A percentile compares a stretch with the other conserved stretches of the same genome.
These are phyloP conservation scores for Epichloe gansuensis DNA, from an alignment of 2,329 filamentous ascomycete genomes.

Conservation along the genomic window DNA sequence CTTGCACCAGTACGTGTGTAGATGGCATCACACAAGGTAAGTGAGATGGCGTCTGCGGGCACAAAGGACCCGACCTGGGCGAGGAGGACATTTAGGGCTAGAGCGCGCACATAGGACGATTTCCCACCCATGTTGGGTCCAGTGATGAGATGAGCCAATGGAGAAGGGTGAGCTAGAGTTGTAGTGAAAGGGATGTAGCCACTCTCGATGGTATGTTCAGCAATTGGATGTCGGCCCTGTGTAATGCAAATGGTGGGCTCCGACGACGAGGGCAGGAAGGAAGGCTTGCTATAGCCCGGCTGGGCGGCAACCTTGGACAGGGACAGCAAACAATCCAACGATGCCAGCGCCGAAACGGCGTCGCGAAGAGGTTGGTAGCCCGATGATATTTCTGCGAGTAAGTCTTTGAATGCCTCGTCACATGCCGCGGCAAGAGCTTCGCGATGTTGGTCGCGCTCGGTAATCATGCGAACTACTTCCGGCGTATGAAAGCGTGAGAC, in stretches of 20 bases:
- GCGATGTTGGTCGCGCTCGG: constrained; percentile 86
- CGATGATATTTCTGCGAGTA: constrained; percentile 62
- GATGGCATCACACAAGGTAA: constrained; percentile 82
- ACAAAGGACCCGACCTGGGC: constrained; percentile 93
- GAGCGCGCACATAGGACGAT: constrained; percentile 88
- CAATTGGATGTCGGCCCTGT: constrained; percentile 81
- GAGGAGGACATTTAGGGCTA: constrained; percentile 85
- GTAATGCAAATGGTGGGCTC: constrained; percentile 49
- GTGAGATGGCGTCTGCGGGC: constrained; percentile 57
- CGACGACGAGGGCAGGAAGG: constrained; percentile 45
- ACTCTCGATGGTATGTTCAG: constrained; percentile 76
- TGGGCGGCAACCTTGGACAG: constrained; percentile 72
- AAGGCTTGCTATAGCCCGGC: constrained; percentile 77
- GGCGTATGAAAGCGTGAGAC: constrained; percentile 89
- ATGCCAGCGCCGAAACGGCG: constrained; percentile 71
- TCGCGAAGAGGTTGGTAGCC: constrained; percentile 86
- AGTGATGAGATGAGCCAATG: constrained; percentile 74
- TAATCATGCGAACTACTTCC: constrained; percentile 68
- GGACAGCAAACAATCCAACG: constrained; percentile 80
- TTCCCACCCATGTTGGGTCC: constrained; percentile 99
- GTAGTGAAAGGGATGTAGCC: constrained; percentile 88
- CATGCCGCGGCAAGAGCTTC: constrained; percentile 87
- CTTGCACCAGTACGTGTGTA: constrained; percentile 93
- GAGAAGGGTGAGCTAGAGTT: constrained; percentile 49
- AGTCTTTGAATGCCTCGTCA: constrained; percentile 61